Conservation (phyloP, 2,329 filamentous ascomycete genomes). For the Fusarium denticulatum region DNA sequence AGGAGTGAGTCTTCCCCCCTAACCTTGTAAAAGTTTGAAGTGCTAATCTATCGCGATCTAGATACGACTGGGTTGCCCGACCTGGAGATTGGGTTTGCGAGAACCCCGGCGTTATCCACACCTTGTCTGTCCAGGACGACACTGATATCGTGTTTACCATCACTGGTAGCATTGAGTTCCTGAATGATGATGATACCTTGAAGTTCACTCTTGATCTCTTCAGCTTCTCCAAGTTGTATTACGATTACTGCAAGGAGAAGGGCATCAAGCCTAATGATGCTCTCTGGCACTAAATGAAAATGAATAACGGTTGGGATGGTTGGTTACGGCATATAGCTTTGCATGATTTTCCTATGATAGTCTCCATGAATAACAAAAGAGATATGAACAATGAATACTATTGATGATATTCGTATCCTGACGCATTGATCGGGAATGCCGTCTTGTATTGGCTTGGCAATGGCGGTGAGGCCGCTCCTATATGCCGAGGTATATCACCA, state of each 20-base stretch:
- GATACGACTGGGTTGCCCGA: slow-evolving; percentile 40
- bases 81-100: slow-evolving; percentile 41
- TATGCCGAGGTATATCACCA: not conserved
- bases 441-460: not conserved
- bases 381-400: not conserved
- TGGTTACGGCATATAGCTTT: not conserved
- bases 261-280: slow-evolving; percentile 29
- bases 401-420: not conserved
- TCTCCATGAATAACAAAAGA: not conserved
- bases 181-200: slow-evolving; percentile 40
- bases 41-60: slow-evolving; percentile 14
- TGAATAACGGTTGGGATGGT: not conserved
- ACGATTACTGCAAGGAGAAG: slow-evolving; percentile 28
- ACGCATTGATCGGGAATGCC: not conserved
- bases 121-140: slow-evolving; percentile 35
- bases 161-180: slow-evolving; percentile 40
- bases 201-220: slow-evolving; percentile 38
- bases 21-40: not conserved
- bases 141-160: slow-evolving; percentile 41
- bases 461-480: not conserved
- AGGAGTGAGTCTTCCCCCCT: slow-evolving; percentile 13
- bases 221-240: slow-evolving; percentile 36
- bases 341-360: not conserved
- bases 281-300: slow-evolving; percentile 22
- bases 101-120: slow-evolving; percentile 40